phyloP scores from a whole-genome alignment of 2,329 filamentous ascomycete species.

The Colletotrichum incanum region DNA sequence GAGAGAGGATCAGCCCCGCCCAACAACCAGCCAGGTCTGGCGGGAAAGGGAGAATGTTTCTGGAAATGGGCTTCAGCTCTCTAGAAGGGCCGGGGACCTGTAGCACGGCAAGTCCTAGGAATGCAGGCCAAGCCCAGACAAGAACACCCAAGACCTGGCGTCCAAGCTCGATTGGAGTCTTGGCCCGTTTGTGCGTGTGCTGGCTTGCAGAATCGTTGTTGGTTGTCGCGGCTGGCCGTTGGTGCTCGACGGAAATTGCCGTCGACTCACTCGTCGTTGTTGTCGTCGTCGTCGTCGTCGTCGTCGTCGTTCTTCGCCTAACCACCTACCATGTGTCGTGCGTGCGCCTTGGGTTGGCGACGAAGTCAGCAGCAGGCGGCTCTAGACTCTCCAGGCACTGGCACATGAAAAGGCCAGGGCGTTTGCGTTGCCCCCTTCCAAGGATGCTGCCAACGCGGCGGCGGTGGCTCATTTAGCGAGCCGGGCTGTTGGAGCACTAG shows the following conservation, averaged over 20 bases:
- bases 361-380: too few species aligned
- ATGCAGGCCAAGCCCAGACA: too few species aligned
- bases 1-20: too few species aligned
- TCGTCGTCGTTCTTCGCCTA: neutral
- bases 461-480: conserved; percentile 22
- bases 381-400: neutral
- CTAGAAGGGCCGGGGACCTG: neutral
- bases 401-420: neutral
- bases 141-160: too few species aligned
- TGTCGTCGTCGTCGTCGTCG: neutral
- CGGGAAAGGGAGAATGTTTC: conserved; percentile 32
- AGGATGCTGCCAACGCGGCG: neutral
- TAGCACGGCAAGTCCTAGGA: neutral
- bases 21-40: neutral
- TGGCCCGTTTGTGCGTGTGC: neutral
- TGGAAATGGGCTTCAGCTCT: conserved; percentile 23
- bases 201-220: neutral
- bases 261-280: neutral
- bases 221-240: neutral
- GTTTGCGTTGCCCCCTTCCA: neutral
- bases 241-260: neutral
- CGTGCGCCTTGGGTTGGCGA: too few species aligned
- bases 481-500: conserved; percentile 26
- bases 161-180: neutral
- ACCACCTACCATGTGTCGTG: neutral